A percentile compares a stretch with the other conserved stretches of the same genome.
Evolutionary conservation across 768 basidiomycete genomes (phyloP).

Genomic region (Pulveroboletus sp.): DNA sequence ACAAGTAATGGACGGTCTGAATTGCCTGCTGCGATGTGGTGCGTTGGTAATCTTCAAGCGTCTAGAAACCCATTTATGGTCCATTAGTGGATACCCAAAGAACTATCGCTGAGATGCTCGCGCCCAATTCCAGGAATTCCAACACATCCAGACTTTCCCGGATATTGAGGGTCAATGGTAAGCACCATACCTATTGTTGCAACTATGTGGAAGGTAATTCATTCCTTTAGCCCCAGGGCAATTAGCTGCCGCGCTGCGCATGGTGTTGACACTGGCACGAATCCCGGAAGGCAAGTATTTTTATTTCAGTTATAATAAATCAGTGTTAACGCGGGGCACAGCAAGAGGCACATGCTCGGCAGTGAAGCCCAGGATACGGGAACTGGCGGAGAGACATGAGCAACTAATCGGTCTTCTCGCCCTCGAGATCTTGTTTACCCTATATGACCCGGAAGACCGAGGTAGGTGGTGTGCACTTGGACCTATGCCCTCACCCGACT

Average conservation of each 20-base stretch:
- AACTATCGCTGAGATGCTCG: slow-evolving; percentile 6
- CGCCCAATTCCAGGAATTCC: not conserved
- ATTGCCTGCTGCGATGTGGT: slow-evolving; percentile 17
- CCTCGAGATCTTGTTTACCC: slow-evolving; percentile 15
- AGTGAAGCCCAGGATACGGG: slow-evolving; percentile 13
- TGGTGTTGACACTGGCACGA: slow-evolving; percentile 13
- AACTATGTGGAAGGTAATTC: not conserved
- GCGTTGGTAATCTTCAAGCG: not conserved
- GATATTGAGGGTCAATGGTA: slow-evolving; percentile 15
- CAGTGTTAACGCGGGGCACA: not conserved
- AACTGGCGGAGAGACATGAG: slow-evolving; percentile 8
- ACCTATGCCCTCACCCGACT: not conserved
- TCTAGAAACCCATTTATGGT: not conserved
- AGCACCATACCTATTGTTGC: not conserved
- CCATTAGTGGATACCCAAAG: slow-evolving; percentile 8
- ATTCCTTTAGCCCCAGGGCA: slow-evolving; percentile 4
- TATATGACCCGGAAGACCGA: not conserved
- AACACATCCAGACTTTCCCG: slow-evolving; percentile 6
- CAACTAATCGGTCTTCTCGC: slow-evolving; percentile 16
- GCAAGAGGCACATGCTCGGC: not conserved
- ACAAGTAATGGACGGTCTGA: slow-evolving; percentile 22
- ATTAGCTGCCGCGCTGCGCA: slow-evolving; percentile 15
- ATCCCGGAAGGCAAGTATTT: slow-evolving; percentile 13
- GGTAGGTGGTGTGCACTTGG: not conserved
- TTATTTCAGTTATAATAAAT: not conserved